These are phyloP conservation scores for Ophiocordyceps polyrhachis-furcata DNA, from an alignment of 2,329 filamentous ascomycete species.

Conservation along the genomic window DNA sequence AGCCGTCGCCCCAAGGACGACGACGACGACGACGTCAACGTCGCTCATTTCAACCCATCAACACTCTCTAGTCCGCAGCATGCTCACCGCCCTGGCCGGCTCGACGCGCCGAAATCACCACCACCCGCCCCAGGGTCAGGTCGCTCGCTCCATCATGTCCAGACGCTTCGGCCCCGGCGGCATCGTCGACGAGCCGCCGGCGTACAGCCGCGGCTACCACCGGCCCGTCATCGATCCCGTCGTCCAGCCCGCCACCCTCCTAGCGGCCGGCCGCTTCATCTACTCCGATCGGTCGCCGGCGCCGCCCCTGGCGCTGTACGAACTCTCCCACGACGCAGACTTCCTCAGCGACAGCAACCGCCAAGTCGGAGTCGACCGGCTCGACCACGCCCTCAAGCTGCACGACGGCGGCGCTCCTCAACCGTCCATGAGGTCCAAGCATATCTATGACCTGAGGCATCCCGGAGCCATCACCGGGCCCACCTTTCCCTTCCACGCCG, in stretches of 20 bases:
- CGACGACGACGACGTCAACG: neutral
- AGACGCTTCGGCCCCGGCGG: neutral
- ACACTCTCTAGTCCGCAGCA: neutral
- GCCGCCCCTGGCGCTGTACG: conserved; percentile 12
- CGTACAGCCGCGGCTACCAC: conserved; percentile 7
- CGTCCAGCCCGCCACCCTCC: conserved; percentile 14
- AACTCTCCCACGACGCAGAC: conserved; percentile 16
- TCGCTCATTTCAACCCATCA: neutral
- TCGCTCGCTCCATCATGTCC: neutral
- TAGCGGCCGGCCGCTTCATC: conserved; percentile 15
- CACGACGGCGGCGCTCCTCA: conserved; percentile 8
- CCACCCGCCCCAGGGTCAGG: neutral
- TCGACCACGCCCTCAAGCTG: conserved; percentile 12
- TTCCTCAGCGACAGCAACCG: conserved; percentile 14
- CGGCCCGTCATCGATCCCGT: conserved; percentile 3
- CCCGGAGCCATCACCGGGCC: conserved; percentile 10
- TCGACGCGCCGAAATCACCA: neutral
- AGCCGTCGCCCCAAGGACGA: neutral
- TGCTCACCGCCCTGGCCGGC: neutral
- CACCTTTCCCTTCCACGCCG: conserved; percentile 15
- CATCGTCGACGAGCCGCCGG: conserved; percentile 5
- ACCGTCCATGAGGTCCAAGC: conserved; percentile 11
- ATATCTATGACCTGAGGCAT: conserved; percentile 17
- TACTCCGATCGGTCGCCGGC: conserved; percentile 11
- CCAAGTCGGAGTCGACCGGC: conserved; percentile 12